Evolutionary conservation across 345 rosid genomes (phyloP).

Genomic region (Euphorbia tirucalli): DNA sequence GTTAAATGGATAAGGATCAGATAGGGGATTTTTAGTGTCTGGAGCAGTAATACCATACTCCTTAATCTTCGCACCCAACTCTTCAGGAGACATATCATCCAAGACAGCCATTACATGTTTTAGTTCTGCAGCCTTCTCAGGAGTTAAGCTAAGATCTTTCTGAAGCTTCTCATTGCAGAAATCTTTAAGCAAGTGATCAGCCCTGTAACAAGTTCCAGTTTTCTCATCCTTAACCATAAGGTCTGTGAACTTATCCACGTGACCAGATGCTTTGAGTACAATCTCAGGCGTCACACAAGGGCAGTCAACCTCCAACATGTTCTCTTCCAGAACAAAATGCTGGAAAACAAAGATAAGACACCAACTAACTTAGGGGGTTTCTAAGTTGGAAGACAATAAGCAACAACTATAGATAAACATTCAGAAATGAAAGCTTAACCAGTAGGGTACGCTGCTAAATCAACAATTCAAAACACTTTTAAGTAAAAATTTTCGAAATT

Average conservation of each 20-base stretch:
- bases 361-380: background rate
- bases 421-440: background rate
- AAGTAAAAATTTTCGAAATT: background rate
- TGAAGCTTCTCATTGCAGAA: slow-evolving; percentile 80
- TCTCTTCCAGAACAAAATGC: slow-evolving; percentile 94
- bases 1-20: slow-evolving; percentile 90
- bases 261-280: slow-evolving; percentile 95
- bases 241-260: slow-evolving; percentile 95
- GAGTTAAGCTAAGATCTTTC: slow-evolving; percentile 64
- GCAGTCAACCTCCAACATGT: slow-evolving; percentile 92
- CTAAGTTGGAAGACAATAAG: background rate
- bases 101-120: slow-evolving; percentile 71
- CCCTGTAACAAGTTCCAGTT: slow-evolving; percentile 80
- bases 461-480: background rate
- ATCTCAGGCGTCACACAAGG: slow-evolving; percentile 95
- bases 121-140: slow-evolving; percentile 79
- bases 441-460: too few relatives aligned
- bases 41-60: slow-evolving; percentile 83
- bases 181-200: slow-evolving; percentile 91
- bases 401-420: background rate
- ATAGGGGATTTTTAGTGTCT: slow-evolving; percentile 76
- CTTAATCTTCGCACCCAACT: slow-evolving; percentile 76
- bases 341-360: slow-evolving; percentile 25
- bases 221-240: slow-evolving; percentile 95
- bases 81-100: slow-evolving; percentile 76